These are phyloP conservation scores for Yamadazyma epiphylla DNA, from an alignment of 1,139 yeast species.

Conservation along the genomic window DNA sequence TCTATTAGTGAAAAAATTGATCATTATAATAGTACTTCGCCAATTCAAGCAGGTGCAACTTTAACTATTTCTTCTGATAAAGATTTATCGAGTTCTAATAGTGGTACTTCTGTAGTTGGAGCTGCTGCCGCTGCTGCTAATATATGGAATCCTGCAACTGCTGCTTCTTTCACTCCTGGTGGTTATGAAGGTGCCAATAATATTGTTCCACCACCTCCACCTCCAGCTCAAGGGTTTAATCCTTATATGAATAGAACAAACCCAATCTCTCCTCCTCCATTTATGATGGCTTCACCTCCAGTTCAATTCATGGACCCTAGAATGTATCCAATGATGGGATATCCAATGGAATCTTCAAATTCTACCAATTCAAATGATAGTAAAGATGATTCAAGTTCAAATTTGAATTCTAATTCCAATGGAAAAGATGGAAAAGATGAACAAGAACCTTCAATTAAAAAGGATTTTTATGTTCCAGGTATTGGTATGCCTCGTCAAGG, in stretches of 20 bases:
- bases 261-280: slow-evolving; percentile 38
- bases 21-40: slow-evolving; percentile 50
- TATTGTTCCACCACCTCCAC: not conserved
- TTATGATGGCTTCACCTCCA: slow-evolving; percentile 36
- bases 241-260: slow-evolving; percentile 8
- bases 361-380: not conserved
- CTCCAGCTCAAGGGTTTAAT: slow-evolving; percentile 10
- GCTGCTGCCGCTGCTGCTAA: slow-evolving; percentile 14
- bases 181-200: slow-evolving; percentile 2
- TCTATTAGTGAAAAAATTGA: slow-evolving; percentile 66
- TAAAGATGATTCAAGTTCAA: slow-evolving; percentile 7
- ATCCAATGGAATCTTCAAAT: slow-evolving; percentile 18
- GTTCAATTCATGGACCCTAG: slow-evolving; percentile 39
- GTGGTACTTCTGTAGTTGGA: too few relatives aligned
- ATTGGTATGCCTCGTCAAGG: slow-evolving; percentile 39
- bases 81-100: slow-evolving; percentile 2
- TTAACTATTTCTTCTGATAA: slow-evolving; percentile 30
- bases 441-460: slow-evolving; percentile 4
- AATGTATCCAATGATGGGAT: slow-evolving; percentile 18
- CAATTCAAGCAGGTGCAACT: slow-evolving; percentile 44
- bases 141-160: slow-evolving; percentile 67
- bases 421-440: slow-evolving; percentile 6
- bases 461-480: slow-evolving; percentile 27
- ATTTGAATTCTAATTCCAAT: slow-evolving; percentile 7
- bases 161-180: slow-evolving; percentile 52